A percentile compares a stretch with the other conserved stretches of the same genome.
These are phyloP conservation scores for Aspergillus tamarii DNA, from an alignment of 2,329 filamentous ascomycete genomes.

Conservation along the genomic window DNA sequence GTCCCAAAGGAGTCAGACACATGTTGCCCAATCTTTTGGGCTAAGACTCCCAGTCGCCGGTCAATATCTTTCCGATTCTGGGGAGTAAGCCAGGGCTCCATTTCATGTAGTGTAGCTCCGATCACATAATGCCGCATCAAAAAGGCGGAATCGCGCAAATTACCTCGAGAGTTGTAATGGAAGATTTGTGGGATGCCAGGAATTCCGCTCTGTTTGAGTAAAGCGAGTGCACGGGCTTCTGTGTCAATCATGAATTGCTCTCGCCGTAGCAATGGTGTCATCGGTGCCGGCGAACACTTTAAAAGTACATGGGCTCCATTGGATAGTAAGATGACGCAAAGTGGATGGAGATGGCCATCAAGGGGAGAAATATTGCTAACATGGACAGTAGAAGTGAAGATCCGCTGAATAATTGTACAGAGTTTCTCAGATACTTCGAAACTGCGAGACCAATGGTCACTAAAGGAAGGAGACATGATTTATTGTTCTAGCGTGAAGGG, in stretches of 20 bases:
- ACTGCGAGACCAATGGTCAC: constrained; percentile 9
- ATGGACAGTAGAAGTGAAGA: constrained; percentile 36
- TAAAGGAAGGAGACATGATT: constrained; percentile 21
- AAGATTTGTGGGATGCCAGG: constrained; percentile 43
- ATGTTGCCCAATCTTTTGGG: constrained; percentile 49
- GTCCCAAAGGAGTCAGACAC: constrained; percentile 55
- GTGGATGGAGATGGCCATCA: constrained; percentile 39
- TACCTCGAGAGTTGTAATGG: constrained; percentile 37
- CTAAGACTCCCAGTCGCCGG: constrained; percentile 38
- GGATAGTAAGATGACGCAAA: constrained; percentile 41
- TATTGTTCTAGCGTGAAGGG: neutral
- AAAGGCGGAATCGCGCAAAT: constrained; percentile 35
- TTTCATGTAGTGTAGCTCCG: constrained; percentile 38
- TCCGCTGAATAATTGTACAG: constrained; percentile 32
- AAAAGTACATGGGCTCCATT: constrained; percentile 42
- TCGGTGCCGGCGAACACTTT: constrained; percentile 40
- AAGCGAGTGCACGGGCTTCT: constrained; percentile 43
- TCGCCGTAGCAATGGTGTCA: constrained; percentile 43
- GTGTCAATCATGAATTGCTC: constrained; percentile 44
- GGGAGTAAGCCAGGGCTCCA: constrained; percentile 32
- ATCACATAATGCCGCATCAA: constrained; percentile 42
- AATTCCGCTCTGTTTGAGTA: constrained; percentile 37
- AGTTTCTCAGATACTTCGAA: constrained; percentile 28
- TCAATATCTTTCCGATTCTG: constrained; percentile 38
- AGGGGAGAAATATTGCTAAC: constrained; percentile 31